Evolutionary conservation across 768 basidiomycete species (phyloP), one percentile per base, ranked within the genome.

Genomic region (Trametes maxima): DNA sequence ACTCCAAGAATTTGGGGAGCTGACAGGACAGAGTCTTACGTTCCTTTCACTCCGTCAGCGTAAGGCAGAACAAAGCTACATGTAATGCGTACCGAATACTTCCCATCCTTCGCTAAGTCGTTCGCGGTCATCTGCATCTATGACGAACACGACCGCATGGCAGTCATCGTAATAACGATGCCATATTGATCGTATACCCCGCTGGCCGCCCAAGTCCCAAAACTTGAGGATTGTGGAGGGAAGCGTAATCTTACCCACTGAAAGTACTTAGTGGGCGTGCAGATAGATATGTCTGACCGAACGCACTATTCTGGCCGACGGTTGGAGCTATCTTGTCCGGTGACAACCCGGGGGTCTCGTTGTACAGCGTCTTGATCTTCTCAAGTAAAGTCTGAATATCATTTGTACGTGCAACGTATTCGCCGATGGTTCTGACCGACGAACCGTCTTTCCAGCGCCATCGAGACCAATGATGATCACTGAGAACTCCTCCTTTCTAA

Each of bases 131-230:
- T 90, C 85, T 10, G 95, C 94, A 73, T 99, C 97, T 54, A 99
- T 86, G 53, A 98, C 90, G 68, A 92, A 99, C 42, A 91, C 94
- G 46, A 98, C 93, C 8, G 95, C 96, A 73, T 99, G 96, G 65
- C 95, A 97, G 72, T 98, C 95, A 57, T 93, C 90, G 73, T 96
- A 98, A 75, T 99, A 99, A 57, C 85, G 81, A 60, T 89, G 86
- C 95, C 96, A 98, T 65, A 99, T 96, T 37, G 87, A 89, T 28
- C 96, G 83, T 42, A 99, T 96, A 22, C 95, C 94, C 1, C 89
- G 80, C 71, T 98, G 96, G 0, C 96, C 96, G 12, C 97, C 96
- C 11, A 99, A 81, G 71, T 99, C 97, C 87, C 94, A 97, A 80
- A 98, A 98, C 70, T 94, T 92, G 25, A 98, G 84, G 28, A 96